Evolutionary conservation across 2,329 filamentous ascomycete genomes (phyloP).

Genomic region (Penicillium sp.): DNA sequence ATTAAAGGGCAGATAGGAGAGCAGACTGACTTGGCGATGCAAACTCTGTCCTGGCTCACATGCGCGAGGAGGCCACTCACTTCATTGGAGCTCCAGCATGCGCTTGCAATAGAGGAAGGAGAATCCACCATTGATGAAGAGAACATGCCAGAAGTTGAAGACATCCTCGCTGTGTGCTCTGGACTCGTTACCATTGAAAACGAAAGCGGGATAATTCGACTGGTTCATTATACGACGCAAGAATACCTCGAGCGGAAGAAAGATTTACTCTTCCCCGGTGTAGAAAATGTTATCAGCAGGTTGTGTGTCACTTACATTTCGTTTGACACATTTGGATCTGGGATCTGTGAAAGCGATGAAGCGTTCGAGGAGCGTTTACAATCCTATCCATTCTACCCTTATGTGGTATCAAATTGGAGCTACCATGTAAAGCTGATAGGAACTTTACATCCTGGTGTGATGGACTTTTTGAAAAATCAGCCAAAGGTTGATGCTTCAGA

Average conservation of each 20-base stretch:
- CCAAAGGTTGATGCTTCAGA: not conserved
- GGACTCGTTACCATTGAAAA: constrained; percentile 36
- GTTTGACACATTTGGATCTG: not conserved
- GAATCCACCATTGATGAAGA: constrained; percentile 33
- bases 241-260: constrained; percentile 30
- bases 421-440: not conserved
- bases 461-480: not conserved
- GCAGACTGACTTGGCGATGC: constrained; percentile 37
- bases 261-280: constrained; percentile 6
- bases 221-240: constrained; percentile 36
- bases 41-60: constrained; percentile 44
- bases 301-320: not conserved
- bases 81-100: constrained; percentile 42
- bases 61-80: constrained; percentile 37
- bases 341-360: not conserved
- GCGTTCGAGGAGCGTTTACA: not conserved
- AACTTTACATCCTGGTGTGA: not conserved
- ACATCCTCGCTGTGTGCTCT: constrained; percentile 29
- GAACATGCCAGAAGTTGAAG: constrained; percentile 31
- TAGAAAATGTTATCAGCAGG: not conserved
- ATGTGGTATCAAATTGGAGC: not conserved
- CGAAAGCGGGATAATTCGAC: constrained; percentile 28
- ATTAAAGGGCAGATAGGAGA: constrained; percentile 41
- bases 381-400: not conserved
- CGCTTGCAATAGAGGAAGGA: constrained; percentile 39